Conservation (phyloP, 1,284 basidiomycete genomes). For the Ustilago bromivora region DNA sequence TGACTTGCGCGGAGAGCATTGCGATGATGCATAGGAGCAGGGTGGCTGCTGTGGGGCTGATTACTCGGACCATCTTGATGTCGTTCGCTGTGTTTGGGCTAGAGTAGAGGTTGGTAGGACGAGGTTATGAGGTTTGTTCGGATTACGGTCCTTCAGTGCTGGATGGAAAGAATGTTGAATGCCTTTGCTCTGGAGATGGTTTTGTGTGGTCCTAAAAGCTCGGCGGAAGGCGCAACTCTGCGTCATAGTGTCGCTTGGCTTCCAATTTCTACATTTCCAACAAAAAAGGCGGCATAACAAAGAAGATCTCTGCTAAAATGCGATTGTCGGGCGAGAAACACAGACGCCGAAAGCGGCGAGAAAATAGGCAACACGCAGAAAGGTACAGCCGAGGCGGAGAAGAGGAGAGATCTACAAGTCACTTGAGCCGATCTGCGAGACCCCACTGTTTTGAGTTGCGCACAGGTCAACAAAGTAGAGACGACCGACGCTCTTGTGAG, state of each 20-base stretch:
- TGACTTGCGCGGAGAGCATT: slow-evolving; percentile 13
- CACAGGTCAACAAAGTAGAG: slow-evolving; percentile 17
- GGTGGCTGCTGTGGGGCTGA: not conserved
- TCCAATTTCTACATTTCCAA: not conserved
- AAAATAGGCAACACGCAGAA: not conserved
- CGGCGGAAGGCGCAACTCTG: not conserved
- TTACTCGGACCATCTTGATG: slow-evolving; percentile 6
- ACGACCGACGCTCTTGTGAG: not conserved
- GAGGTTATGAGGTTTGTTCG: slow-evolving; percentile 2
- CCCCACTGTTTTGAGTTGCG: not conserved
- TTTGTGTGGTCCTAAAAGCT: not conserved
- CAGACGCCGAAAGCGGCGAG: not conserved
- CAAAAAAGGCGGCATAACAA: not conserved
- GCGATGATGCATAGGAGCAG: slow-evolving; percentile 6
- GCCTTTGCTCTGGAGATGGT: not conserved
- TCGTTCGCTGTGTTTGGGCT: not conserved
- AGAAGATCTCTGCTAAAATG: not conserved
- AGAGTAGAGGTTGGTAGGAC: not conserved
- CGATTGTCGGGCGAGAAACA: slow-evolving; percentile 13
- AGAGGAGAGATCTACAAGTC: not conserved
- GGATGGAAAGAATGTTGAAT: not conserved
- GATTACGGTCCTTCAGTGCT: not conserved
- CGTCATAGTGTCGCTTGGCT: slow-evolving; percentile 4
- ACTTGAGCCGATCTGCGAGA: slow-evolving; percentile 2
- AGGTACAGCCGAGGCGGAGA: slow-evolving; percentile 27